A percentile compares a stretch with the other conserved stretches of the same genome.
Conservation (phyloP, 148 eudicot species). For the Spergularia bocconei region DNA sequence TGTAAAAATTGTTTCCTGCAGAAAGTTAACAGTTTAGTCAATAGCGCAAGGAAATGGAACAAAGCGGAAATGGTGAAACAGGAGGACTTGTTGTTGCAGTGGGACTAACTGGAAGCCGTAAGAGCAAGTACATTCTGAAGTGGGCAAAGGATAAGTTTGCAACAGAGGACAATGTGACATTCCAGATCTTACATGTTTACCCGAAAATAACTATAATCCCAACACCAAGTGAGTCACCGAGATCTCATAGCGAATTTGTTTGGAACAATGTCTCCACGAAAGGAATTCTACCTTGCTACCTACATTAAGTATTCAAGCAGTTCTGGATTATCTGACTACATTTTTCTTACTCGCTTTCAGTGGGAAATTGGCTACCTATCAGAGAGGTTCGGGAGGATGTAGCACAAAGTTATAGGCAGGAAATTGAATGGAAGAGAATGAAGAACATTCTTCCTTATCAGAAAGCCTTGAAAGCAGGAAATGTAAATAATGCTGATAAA, state of each 20-base stretch:
- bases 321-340: conserved; percentile 9
- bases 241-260: not conserved
- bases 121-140: conserved; percentile 53
- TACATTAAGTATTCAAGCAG: too few species aligned
- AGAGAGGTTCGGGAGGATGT: conserved; percentile 67
- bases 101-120: conserved; percentile 44
- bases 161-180: conserved; percentile 48
- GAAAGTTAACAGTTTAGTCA: not conserved
- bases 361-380: conserved; percentile 70
- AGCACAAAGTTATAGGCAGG: conserved; percentile 50
- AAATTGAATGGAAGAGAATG: conserved; percentile 55
- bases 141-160: conserved; percentile 83
- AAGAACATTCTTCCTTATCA: conserved; percentile 61
- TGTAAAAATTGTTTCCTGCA: not conserved
- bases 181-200: conserved; percentile 74
- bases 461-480: conserved; percentile 38
- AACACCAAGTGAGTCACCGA: conserved; percentile 64
- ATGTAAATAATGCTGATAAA: conserved; percentile 31
- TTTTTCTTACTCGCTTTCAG: conserved; percentile 28
- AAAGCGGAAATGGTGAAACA: not conserved
- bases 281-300: too few species aligned
- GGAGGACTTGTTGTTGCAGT: conserved; percentile 24
- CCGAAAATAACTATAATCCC: conserved; percentile 68
- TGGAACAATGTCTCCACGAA: not conserved
- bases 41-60: conserved; percentile 16